Evolutionary conservation across 2,329 filamentous ascomycete species (phyloP).

Genomic region (Malbranchea zuffiana): DNA sequence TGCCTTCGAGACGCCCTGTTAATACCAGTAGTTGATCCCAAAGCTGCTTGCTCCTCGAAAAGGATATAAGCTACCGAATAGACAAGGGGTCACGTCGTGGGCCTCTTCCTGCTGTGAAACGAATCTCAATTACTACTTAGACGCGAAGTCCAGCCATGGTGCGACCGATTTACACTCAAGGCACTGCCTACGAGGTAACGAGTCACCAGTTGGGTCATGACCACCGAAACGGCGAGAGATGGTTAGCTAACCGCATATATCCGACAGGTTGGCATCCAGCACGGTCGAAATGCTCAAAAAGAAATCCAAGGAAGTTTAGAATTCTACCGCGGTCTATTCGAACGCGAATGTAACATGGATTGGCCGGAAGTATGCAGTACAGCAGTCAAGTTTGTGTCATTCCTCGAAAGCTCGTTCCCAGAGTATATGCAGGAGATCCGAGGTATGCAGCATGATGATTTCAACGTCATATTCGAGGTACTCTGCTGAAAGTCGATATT

Average conservation of each 20-base stretch:
- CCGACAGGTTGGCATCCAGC: conserved; percentile 22
- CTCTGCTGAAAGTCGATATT: conserved; percentile 10
- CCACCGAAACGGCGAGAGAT: neutral
- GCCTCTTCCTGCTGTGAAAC: too few species aligned
- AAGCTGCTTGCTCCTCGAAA: too few species aligned
- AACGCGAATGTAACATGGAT: conserved; percentile 25
- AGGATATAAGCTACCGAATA: too few species aligned
- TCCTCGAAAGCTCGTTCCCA: conserved; percentile 27
- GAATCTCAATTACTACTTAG: neutral
- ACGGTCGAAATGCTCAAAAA: conserved; percentile 20
- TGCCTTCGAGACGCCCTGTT: too few species aligned
- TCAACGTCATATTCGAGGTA: neutral
- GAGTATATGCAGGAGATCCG: conserved; percentile 26
- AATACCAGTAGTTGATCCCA: too few species aligned
- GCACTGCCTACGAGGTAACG: conserved; percentile 21
- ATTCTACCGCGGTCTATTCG: conserved; percentile 22
- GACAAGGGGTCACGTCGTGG: too few species aligned
- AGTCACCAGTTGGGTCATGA: neutral
- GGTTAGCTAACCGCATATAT: neutral
- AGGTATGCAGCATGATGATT: conserved; percentile 14
- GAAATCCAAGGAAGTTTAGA: conserved; percentile 22
- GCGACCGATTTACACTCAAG: conserved; percentile 20
- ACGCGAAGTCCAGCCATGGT: conserved; percentile 12
- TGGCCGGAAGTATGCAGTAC: conserved; percentile 40
- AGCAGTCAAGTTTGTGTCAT: conserved; percentile 36